These are phyloP conservation scores for Lavandula angustifolia DNA, from an alignment of 257 asterid species.

Conservation along the genomic window DNA sequence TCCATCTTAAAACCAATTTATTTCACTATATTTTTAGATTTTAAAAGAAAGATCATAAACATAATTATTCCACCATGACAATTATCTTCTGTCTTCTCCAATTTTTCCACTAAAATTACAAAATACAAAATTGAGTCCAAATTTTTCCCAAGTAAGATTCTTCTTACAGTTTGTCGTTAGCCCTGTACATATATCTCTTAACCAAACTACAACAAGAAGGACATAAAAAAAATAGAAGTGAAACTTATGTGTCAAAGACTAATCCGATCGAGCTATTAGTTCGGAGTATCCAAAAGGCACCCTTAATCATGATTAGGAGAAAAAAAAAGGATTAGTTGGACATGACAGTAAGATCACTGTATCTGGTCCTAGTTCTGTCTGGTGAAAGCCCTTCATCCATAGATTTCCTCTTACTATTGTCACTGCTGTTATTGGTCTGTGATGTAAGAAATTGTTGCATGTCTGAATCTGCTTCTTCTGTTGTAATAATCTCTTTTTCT, in stretches of 20 bases:
- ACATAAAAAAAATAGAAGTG: not conserved
- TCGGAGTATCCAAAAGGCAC: not conserved
- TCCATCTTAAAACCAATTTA: too few species aligned
- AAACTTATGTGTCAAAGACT: conserved; percentile 14
- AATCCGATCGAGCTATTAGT: not conserved
- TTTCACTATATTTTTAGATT: too few species aligned
- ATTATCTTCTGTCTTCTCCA: not conserved
- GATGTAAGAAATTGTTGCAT: not conserved
- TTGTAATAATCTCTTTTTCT: not conserved
- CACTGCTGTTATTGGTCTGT: conserved; percentile 8
- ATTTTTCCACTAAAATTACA: conserved; percentile 4
- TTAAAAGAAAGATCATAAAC: not conserved
- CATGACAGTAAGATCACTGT: conserved; percentile 50
- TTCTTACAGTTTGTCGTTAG: conserved; percentile 15
- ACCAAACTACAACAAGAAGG: not conserved
- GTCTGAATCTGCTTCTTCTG: conserved; percentile 19
- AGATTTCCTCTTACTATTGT: conserved; percentile 61
- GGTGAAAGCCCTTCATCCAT: conserved; percentile 64
- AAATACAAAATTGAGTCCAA: conserved; percentile 28
- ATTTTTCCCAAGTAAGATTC: conserved; percentile 12
- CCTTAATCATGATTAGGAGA: not conserved
- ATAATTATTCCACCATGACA: not conserved
- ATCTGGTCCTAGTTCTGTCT: conserved; percentile 66
- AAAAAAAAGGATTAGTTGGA: conserved; percentile 24
- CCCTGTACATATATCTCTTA: conserved; percentile 26